Evolutionary conservation across 495 filamentous ascomycete species (phyloP).

Genomic region (Lasiosphaeria miniovina): DNA sequence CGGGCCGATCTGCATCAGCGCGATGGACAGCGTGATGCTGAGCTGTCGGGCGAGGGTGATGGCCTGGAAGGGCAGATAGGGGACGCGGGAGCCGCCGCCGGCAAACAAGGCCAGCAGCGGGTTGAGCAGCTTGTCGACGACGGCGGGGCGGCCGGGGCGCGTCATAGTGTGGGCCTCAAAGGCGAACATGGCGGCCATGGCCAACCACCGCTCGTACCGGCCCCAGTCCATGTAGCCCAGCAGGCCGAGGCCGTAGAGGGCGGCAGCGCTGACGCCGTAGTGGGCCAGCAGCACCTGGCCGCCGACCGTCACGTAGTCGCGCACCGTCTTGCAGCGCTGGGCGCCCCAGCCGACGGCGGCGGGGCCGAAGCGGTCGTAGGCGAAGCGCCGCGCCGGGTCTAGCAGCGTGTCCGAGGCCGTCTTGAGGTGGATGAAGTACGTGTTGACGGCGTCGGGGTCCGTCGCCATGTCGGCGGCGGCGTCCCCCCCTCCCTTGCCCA

Average conservation of each 20-base stretch:
- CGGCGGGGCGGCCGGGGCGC: slow-evolving; percentile 54
- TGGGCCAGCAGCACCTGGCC: slow-evolving; percentile 54
- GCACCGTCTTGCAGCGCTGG: slow-evolving; percentile 62
- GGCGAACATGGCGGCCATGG: slow-evolving; percentile 61
- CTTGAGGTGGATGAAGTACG: slow-evolving; percentile 78
- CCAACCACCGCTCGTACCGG: slow-evolving; percentile 85
- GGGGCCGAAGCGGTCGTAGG: slow-evolving; percentile 89
- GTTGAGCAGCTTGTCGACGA: slow-evolving; percentile 60
- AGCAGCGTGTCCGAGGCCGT: slow-evolving; percentile 78
- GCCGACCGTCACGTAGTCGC: slow-evolving; percentile 70
- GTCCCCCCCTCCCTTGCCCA: slow-evolving; percentile 45
- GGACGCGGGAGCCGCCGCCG: slow-evolving; percentile 34
- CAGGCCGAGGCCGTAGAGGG: slow-evolving; percentile 66
- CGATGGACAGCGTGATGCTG: slow-evolving; percentile 80
- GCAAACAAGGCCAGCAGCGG: slow-evolving; percentile 50
- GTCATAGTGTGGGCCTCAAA: slow-evolving; percentile 76
- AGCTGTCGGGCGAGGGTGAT: slow-evolving; percentile 73
- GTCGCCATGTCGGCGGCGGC: slow-evolving; percentile 22
- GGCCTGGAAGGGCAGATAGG: slow-evolving; percentile 86
- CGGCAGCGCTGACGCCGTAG: slow-evolving; percentile 60
- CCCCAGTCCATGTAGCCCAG: slow-evolving; percentile 83
- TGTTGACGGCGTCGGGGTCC: slow-evolving; percentile 31
- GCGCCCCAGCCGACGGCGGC: slow-evolving; percentile 54
- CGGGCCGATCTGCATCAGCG: slow-evolving; percentile 78
- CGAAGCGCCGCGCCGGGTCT: slow-evolving; percentile 78